phyloP scores from a whole-genome alignment of 257 asterid species.

The Vinca minor region DNA sequence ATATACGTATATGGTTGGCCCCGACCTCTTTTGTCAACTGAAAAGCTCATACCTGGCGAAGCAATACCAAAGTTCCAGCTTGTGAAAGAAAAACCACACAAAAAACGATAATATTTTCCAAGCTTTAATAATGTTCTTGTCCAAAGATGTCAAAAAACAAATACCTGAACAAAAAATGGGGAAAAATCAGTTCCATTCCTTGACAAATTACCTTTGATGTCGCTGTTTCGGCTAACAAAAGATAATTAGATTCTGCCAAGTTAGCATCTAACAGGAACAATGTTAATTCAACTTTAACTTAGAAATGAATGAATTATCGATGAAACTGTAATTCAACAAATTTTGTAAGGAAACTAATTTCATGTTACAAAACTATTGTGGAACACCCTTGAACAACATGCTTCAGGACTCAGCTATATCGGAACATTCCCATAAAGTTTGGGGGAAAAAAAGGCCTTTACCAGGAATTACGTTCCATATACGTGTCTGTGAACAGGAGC shows the following conservation, averaged over 20 bases:
- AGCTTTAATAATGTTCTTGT: too few species aligned
- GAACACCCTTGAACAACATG: conserved; percentile 65
- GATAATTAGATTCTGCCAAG: too few species aligned
- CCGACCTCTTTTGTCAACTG: neutral
- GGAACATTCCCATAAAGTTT: conserved; percentile 6
- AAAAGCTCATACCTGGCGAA: neutral
- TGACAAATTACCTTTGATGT: neutral
- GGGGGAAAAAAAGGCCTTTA: neutral
- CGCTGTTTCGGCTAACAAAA: neutral
- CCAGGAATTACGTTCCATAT: conserved; percentile 52
- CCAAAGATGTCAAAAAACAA: neutral
- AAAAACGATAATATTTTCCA: neutral
- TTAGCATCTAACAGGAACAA: neutral
- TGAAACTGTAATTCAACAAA: conserved; percentile 5
- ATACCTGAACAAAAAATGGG: neutral
- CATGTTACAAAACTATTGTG: conserved; percentile 30
- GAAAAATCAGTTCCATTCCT: neutral
- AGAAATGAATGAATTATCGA: neutral
- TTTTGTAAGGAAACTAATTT: conserved; percentile 25
- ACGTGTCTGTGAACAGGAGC: conserved; percentile 79
- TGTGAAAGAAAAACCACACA: too few species aligned
- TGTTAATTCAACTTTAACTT: too few species aligned
- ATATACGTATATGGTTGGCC: neutral
- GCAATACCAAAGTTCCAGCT: too few species aligned
- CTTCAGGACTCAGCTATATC: conserved; percentile 21